A percentile compares a stretch with the other conserved stretches of the same genome.
Evolutionary conservation across 2,329 filamentous ascomycete genomes (phyloP).

Genomic region (Neonectria neomacrospora): DNA sequence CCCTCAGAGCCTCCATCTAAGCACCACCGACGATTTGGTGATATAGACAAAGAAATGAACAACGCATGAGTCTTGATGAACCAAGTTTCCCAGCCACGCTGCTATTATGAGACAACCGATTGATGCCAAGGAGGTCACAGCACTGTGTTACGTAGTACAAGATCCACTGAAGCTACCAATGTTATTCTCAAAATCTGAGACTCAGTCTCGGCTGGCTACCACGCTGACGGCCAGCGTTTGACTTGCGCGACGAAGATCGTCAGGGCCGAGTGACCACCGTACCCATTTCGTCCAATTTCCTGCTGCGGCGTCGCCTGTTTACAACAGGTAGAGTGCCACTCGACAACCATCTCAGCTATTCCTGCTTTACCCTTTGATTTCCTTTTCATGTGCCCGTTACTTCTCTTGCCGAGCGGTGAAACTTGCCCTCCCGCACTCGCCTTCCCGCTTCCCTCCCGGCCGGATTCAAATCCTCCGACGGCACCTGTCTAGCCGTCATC

Average conservation of each 20-base stretch:
- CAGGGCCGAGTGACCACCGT: conserved; percentile 11
- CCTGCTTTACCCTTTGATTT: background rate
- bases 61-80: background rate
- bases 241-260: conserved; percentile 31
- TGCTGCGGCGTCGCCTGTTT: background rate
- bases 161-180: background rate
- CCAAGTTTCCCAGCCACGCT: background rate
- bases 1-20: conserved; percentile 56
- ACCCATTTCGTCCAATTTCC: background rate
- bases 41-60: conserved; percentile 10
- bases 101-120: background rate
- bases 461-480: conserved; percentile 13
- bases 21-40: background rate
- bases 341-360: background rate
- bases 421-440: conserved; percentile 5
- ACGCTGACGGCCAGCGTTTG: conserved; percentile 24
- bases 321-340: background rate
- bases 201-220: conserved; percentile 36
- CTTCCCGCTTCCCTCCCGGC: background rate
- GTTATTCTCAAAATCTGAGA: background rate
- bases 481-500: background rate
- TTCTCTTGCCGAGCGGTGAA: conserved; percentile 10
- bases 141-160: background rate
- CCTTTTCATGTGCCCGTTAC: conserved; percentile 1
- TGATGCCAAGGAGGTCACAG: background rate